A percentile compares a stretch with the other conserved stretches of the same genome.
Evolutionary conservation across 106 monocot species (phyloP).

Genomic region (Allium cepa): DNA sequence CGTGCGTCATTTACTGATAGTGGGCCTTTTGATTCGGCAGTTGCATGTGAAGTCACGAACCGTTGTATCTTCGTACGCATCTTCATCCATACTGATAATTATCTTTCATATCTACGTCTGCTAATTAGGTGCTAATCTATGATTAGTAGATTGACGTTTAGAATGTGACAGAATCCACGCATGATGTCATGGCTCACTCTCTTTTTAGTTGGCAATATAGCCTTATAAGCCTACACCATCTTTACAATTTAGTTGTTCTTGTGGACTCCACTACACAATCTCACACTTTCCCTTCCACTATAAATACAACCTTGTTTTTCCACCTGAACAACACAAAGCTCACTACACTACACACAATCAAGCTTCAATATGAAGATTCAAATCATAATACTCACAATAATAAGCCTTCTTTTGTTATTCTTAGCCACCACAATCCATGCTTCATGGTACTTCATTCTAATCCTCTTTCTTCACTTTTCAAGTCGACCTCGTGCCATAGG

Average conservation of each 20-base stretch:
- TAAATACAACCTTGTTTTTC: background rate
- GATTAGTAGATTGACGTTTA: background rate
- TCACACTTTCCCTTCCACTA: background rate
- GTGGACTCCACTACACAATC: background rate
- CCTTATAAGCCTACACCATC: no score
- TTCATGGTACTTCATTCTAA: constrained; percentile 1
- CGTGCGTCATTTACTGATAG: no score
- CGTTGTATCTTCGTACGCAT: no score
- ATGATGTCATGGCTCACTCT: no score
- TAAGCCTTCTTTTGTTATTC: background rate
- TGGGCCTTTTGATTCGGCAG: no score
- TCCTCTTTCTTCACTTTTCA: background rate
- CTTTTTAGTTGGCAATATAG: no score
- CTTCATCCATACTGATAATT: no score
- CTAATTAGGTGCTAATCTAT: no score
- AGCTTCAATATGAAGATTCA: background rate
- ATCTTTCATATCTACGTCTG: no score
- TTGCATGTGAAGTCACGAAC: no score
- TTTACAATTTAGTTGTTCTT: no score
- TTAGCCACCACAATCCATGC: background rate
- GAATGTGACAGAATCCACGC: constrained; percentile 2
- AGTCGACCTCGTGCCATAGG: background rate
- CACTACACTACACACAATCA: background rate
- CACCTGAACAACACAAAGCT: background rate
- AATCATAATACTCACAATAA: background rate